A percentile compares a stretch with the other conserved stretches of the same genome.
Evolutionary conservation across 495 filamentous ascomycete species (phyloP).

Genomic region (Talaromyces thailandensis): DNA sequence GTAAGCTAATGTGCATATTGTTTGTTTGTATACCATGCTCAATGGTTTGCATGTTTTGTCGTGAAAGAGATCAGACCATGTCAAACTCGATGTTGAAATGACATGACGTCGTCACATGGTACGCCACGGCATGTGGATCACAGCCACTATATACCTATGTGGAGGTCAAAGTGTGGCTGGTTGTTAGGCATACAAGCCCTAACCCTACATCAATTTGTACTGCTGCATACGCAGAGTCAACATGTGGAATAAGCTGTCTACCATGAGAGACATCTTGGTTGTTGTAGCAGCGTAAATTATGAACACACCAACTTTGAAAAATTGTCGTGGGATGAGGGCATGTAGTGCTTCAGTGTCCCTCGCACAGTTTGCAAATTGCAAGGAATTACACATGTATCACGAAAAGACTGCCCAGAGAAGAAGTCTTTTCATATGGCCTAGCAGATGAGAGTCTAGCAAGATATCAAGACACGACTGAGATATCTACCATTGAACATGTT

Average conservation of each 20-base stretch:
- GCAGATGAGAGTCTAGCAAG: not conserved
- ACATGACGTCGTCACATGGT: not conserved
- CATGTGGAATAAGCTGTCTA: not conserved
- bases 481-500: not conserved
- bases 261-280: not conserved
- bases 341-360: not conserved
- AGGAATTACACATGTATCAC: no score
- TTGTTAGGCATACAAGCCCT: not conserved
- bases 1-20: not conserved
- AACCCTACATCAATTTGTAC: not conserved
- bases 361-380: not conserved
- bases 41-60: not conserved
- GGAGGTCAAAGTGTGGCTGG: not conserved
- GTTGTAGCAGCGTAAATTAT: not conserved
- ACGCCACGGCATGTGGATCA: not conserved
- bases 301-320: not conserved
- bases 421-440: not conserved
- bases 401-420: not conserved
- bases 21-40: not conserved
- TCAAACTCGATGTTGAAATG: not conserved
- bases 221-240: not conserved
- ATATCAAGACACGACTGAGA: not conserved
- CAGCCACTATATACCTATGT: not conserved
- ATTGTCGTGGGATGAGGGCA: not conserved
- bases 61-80: not conserved